These are phyloP conservation scores for Allomyces macrogynus DNA, from an alignment of 192 early-diverging fungal species.

Conservation along the genomic window DNA sequence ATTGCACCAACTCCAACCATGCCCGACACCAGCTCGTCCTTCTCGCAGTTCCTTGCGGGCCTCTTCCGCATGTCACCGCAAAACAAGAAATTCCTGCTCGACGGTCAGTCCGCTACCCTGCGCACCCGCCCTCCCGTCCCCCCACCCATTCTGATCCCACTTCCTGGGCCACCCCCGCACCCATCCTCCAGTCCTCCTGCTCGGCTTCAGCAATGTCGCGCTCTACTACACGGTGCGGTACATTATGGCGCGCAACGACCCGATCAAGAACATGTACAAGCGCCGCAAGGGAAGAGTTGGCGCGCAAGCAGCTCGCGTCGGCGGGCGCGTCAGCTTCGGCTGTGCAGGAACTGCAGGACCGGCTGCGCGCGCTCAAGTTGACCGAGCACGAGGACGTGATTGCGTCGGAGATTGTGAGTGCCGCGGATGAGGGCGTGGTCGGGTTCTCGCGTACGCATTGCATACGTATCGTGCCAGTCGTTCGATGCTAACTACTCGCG, in stretches of 20 bases:
- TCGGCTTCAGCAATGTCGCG: conserved; percentile 72
- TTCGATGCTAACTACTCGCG: too few relatives aligned
- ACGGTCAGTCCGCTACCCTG: neutral
- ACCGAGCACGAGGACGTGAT: conserved; percentile 89
- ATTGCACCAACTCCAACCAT: neutral
- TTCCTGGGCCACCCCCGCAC: too few relatives aligned
- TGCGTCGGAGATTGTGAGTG: conserved; percentile 67
- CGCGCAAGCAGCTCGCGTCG: conserved; percentile 5
- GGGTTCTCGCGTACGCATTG: conserved; percentile 33
- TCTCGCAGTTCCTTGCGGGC: neutral
- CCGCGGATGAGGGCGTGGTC: conserved; percentile 73
- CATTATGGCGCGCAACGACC: conserved; percentile 53
- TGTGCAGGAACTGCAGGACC: conserved; percentile 28
- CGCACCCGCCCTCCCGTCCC: too few relatives aligned
- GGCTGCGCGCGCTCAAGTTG: conserved; percentile 59
- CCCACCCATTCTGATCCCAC: too few relatives aligned
- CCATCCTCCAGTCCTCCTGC: conserved; percentile 29
- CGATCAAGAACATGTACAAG: conserved; percentile 41
- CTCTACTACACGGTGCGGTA: conserved; percentile 76
- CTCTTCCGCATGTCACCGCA: neutral
- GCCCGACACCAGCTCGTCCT: neutral
- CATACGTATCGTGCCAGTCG: too few relatives aligned
- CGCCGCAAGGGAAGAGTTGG: conserved; percentile 51
- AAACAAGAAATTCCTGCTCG: neutral
- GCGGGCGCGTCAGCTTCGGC: neutral